Evolutionary conservation across 1,284 basidiomycete species (phyloP).

Genomic region (Lignosus rhinocerotis): DNA sequence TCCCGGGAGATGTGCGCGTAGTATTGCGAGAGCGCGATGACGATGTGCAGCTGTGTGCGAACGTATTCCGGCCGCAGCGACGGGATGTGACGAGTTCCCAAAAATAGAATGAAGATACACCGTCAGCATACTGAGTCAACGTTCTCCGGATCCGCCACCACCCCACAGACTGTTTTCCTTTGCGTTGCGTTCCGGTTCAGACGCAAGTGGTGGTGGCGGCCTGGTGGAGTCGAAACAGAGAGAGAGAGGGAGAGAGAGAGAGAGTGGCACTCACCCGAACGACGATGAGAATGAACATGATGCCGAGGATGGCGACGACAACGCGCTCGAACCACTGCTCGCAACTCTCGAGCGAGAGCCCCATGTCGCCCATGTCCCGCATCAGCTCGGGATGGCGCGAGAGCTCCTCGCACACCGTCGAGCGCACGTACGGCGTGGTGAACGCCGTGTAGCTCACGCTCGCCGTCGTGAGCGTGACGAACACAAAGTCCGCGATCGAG

Average conservation of each 20-base stretch:
- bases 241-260: too few relatives aligned
- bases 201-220: too few relatives aligned
- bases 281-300: slow-evolving; percentile 63
- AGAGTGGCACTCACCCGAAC: slow-evolving; percentile 51
- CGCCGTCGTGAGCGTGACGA: slow-evolving; percentile 57
- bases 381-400: slow-evolving; percentile 72
- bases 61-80: too few relatives aligned
- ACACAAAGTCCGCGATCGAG: slow-evolving; percentile 71
- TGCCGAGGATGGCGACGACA: slow-evolving; percentile 53
- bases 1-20: slow-evolving; percentile 55
- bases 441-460: slow-evolving; percentile 60
- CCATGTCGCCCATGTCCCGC: slow-evolving; percentile 68
- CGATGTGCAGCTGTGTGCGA: slow-evolving; percentile 61
- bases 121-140: neutral
- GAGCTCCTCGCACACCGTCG: slow-evolving; percentile 69
- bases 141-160: neutral
- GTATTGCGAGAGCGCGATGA: slow-evolving; percentile 66
- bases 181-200: neutral
- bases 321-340: slow-evolving; percentile 74
- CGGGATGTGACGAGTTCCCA: neutral
- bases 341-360: slow-evolving; percentile 74
- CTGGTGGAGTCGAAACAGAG: neutral
- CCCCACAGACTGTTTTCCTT: neutral
- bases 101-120: neutral
- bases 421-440: slow-evolving; percentile 50